Base-by-base conservation (phyloP, 768 basidiomycete species). In the Russula griseocarnosa region DNA sequence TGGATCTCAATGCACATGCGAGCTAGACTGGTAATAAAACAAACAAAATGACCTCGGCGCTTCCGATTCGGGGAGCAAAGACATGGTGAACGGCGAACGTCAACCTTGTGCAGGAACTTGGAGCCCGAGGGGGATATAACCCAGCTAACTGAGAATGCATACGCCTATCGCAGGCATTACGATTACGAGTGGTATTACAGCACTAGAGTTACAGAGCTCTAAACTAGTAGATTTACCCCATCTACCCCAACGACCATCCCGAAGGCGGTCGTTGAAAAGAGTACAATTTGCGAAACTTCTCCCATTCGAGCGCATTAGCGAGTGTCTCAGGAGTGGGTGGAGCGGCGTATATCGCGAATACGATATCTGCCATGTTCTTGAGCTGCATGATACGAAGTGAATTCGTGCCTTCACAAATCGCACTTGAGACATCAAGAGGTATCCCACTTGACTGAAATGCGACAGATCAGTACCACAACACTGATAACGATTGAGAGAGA, bases 391-490 rank as follows among this genome's bases (percentile, higher is more conserved):
- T 57, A 20, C 58, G 44, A 3, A 68, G 65, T 13, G 47, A 52
- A 49, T 68, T 68, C 5, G 51, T 59, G 28, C 66, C 66, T 6
- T n/a, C 57, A 34, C 50, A 42, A 55, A 68, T n/a, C 20, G 54
- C 66, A 40, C 11, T 8, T 11, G 65, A 57, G 38, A 68, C 51
- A 38, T 68, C 65, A 4, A 68, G 58, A 44, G 60, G 56, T 49
- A 49, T 42, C 18, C 52, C 59, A 10, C 42, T 16, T 13, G 38
- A 26, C 66, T 66, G 26, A 30, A 50, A 50, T 28, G 40, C 1
- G 14, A 22, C 32, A 28, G 49, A 32, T 65, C 26, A 66, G 54
- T 2, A 6, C 22, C 22, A 11, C 22, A 52, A 13, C 22, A 13
- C 22, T 28, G 40, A 59, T 32, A 13, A 22, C n/a, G 30, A 30